A percentile compares a stretch with the other conserved stretches of the same genome.
Conservation (phyloP, 1,284 basidiomycete genomes). For the Sporisorium sorghi region DNA sequence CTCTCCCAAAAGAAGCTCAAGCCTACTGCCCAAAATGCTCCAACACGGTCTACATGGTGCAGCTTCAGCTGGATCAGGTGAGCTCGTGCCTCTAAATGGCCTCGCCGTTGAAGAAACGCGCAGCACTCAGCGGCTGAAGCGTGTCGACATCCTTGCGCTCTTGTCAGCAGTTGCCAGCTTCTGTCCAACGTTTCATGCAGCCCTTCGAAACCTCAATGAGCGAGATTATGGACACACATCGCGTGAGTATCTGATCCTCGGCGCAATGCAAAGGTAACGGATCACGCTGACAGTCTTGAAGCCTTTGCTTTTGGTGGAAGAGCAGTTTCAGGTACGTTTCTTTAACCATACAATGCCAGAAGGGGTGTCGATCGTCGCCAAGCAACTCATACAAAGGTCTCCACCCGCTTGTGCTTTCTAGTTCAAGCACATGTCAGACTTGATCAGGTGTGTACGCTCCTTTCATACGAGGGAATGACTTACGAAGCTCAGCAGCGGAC, state of each 20-base stretch:
- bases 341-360: too few relatives aligned
- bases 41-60: constrained; percentile 5
- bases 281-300: background rate
- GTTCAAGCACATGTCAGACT: constrained; percentile 44
- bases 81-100: too few relatives aligned
- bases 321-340: constrained; percentile 41
- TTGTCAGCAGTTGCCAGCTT: constrained; percentile 15
- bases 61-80: constrained; percentile 18
- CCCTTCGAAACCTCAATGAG: constrained; percentile 20
- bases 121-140: background rate
- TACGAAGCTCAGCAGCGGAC: background rate
- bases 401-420: background rate
- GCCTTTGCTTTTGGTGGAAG: background rate
- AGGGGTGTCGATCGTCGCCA: too few relatives aligned
- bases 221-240: constrained; percentile 8
- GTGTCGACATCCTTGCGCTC: background rate
- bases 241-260: background rate
- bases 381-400: background rate
- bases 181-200: constrained; percentile 13
- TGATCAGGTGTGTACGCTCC: constrained; percentile 23
- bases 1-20: constrained; percentile 11
- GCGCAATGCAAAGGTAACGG: too few relatives aligned
- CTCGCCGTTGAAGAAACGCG: background rate
- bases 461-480: background rate
- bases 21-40: constrained; percentile 19